Evolutionary conservation across 805 yeast species (phyloP).

Genomic region (Sporopachydermia quercuum): DNA sequence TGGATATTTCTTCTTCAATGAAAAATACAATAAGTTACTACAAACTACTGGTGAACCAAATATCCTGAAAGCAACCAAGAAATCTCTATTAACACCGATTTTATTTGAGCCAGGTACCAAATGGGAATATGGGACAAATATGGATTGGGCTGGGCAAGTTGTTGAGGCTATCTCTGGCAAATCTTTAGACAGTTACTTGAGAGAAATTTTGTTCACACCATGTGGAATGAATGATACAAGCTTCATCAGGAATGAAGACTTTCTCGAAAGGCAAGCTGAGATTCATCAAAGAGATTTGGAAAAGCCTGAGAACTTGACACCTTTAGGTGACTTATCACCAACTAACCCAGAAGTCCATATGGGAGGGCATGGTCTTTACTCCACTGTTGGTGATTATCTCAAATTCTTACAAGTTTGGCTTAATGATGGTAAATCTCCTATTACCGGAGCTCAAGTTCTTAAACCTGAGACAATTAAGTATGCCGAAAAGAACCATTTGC

Average conservation of each 20-base stretch:
- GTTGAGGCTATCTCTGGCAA: conserved; percentile 18
- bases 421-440: conserved; percentile 24
- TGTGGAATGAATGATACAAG: conserved; percentile 13
- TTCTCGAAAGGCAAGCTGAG: conserved; percentile 11
- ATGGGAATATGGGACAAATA: conserved; percentile 22
- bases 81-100: conserved; percentile 16
- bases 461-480: conserved; percentile 17
- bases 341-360: conserved; percentile 16
- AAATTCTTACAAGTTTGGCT: conserved; percentile 23
- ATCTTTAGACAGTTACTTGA: conserved; percentile 17
- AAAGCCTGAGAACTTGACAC: conserved; percentile 6
- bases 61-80: conserved; percentile 3
- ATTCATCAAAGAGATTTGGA: conserved; percentile 11
- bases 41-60: conserved; percentile 1
- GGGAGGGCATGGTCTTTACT: conserved; percentile 29
- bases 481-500: conserved; percentile 20
- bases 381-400: conserved; percentile 24
- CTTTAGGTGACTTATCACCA: conserved; percentile 9
- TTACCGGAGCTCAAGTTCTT: conserved; percentile 18
- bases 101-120: conserved; percentile 23
- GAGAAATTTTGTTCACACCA: conserved; percentile 17
- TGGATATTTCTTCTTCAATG: conserved; percentile 20
- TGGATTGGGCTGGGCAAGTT: conserved; percentile 25
- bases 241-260: conserved; percentile 12
- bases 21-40: conserved; percentile 8